Evolutionary conservation across 352 stramenopile species (phyloP).

Genomic region (Phytophthora pluvialis): DNA sequence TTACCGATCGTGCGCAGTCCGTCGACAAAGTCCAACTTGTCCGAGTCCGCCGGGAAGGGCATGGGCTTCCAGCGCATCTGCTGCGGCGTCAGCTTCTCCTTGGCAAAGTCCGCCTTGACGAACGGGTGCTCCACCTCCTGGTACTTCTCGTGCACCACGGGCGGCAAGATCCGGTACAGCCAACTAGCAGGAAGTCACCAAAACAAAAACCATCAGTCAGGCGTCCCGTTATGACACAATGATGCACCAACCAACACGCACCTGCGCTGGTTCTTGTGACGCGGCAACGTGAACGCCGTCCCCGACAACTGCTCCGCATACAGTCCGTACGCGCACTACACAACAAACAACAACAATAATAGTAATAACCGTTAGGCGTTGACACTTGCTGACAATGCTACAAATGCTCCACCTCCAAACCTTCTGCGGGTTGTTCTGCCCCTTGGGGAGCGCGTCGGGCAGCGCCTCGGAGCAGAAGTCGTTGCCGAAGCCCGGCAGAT

Average conservation of each 20-base stretch:
- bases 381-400: neutral
- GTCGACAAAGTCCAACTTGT: conserved; percentile 88
- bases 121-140: conserved; percentile 48
- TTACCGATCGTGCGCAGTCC: conserved; percentile 85
- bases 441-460: conserved; percentile 88
- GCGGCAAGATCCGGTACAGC: conserved; percentile 94
- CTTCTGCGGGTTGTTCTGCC: conserved; percentile 95
- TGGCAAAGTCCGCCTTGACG: conserved; percentile 74
- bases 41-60: conserved; percentile 57
- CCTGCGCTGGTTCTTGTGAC: conserved; percentile 85
- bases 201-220: neutral
- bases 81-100: conserved; percentile 84
- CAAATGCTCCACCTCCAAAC: conserved; percentile 7
- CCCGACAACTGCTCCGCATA: conserved; percentile 96
- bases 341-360: neutral
- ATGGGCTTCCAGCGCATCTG: conserved; percentile 94
- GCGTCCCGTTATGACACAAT: conserved; percentile 31
- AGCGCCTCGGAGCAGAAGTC: conserved; percentile 94
- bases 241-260: conserved; percentile 47
- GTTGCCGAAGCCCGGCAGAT: conserved; percentile 93
- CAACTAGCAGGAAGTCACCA: conserved; percentile 57
- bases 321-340: conserved; percentile 89
- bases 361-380: neutral
- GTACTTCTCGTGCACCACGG: conserved; percentile 83
- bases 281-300: conserved; percentile 96